Evolutionary conservation across 2,329 filamentous ascomycete genomes (phyloP), one percentile per base, ranked within the genome.

Genomic region (Fusarium sp.): DNA sequence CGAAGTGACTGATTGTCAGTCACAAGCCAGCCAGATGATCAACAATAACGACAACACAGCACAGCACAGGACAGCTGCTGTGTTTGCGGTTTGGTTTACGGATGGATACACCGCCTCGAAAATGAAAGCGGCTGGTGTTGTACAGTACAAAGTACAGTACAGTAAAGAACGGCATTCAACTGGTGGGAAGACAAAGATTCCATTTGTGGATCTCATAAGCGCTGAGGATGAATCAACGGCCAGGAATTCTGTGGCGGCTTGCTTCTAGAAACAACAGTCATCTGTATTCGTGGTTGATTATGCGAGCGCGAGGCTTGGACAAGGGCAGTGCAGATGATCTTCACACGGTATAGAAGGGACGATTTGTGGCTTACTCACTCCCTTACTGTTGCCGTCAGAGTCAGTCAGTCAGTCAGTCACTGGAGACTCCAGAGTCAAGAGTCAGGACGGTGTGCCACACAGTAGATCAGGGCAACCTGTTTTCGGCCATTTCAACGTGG

Each of bases 1-100:
- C 42, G 50, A 71, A 71, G 68, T 71, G 53, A 71, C 64, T 71
- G 69, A 71, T 71, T 66, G 61, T 58, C 69, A 71, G 65, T 71
- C 68, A 66, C 64, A 62, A 68, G 57, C 57, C 68, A 51, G 26
- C 34, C 56, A 48, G 25, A 59, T 42, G 69, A 69, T 68, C 69
- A 71, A 50, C 48, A 28, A 57, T 42, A 30, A 44, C 42, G 52
- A 25, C 49, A 52, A 19, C 31, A 51, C 61, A 45, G 30, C 41
- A 30, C 19, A 37, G 48, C 53, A 37, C 16, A 37, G 16, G 16
- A 37, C 34, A n/a, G 9, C 34, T 37, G 34, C 34, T 37, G 34
- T 49, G 13, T 30, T 28, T 39, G 26, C 34, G 42, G 37, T 63
- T 62, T 48, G 26, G 13, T 31, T 31, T 31, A 16, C 31, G 18